These are phyloP conservation scores for Ceratocystis cubensis DNA, from an alignment of 2,329 filamentous ascomycete genomes.

Conservation along the genomic window DNA sequence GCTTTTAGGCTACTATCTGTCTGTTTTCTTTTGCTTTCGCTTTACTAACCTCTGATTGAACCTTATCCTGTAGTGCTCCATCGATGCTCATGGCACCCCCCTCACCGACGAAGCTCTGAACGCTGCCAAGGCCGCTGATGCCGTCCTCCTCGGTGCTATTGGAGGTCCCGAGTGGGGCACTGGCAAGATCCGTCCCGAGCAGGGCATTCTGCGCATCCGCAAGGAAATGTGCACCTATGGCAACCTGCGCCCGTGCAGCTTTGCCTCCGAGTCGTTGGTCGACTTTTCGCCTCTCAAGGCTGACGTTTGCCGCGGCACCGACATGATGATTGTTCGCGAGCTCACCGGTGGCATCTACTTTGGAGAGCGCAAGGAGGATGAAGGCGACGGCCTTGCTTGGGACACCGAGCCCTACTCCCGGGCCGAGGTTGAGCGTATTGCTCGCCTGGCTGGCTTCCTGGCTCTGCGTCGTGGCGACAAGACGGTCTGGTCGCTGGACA, in stretches of 20 bases:
- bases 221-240: conserved; percentile 91
- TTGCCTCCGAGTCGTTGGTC: conserved; percentile 75
- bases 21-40: neutral
- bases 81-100: conserved; percentile 65
- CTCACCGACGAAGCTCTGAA: conserved; percentile 72
- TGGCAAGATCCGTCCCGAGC: conserved; percentile 74
- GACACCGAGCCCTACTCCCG: conserved; percentile 83
- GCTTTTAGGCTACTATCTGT: neutral
- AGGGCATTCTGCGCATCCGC: conserved; percentile 79
- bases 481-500: conserved; percentile 72
- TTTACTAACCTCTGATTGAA: neutral
- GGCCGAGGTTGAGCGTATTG: conserved; percentile 76
- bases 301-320: conserved; percentile 69
- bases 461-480: conserved; percentile 62
- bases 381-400: conserved; percentile 59
- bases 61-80: conserved; percentile 54
- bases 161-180: conserved; percentile 96
- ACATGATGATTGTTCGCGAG: conserved; percentile 89
- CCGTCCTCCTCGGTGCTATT: conserved; percentile 83
- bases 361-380: conserved; percentile 70
- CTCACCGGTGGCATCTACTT: conserved; percentile 93
- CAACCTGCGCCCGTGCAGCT: conserved; percentile 92
- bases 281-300: conserved; percentile 78
- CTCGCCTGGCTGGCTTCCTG: conserved; percentile 66
- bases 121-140: conserved; percentile 75